Evolutionary conservation across 352 stramenopile species (phyloP).

Genomic region (Phytophthora pistaciae): DNA sequence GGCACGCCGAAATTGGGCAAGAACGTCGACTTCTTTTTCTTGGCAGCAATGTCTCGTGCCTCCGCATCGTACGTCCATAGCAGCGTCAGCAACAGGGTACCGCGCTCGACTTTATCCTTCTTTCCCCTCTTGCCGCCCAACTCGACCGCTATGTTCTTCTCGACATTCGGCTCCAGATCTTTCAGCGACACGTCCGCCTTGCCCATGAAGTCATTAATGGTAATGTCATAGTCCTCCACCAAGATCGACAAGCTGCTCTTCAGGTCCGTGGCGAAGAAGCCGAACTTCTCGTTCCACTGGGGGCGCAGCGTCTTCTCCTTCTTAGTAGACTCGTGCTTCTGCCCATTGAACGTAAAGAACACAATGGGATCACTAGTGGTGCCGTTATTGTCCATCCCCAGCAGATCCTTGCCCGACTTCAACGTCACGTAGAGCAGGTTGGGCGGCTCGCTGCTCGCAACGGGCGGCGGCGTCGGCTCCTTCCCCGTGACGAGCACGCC

Average conservation of each 20-base stretch:
- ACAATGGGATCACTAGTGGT: conserved; percentile 90
- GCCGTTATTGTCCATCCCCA: conserved; percentile 88
- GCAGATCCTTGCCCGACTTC: conserved; percentile 78
- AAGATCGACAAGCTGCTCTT: conserved; percentile 62
- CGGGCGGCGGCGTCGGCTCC: conserved; percentile 28
- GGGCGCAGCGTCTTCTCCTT: conserved; percentile 78
- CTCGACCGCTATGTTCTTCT: conserved; percentile 66
- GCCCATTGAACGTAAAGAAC: conserved; percentile 75
- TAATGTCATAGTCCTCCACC: conserved; percentile 80
- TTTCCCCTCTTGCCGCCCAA: conserved; percentile 68
- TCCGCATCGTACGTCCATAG: conserved; percentile 68
- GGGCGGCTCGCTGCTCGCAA: conserved; percentile 40
- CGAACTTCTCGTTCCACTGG: conserved; percentile 87
- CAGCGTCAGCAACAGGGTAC: conserved; percentile 57
- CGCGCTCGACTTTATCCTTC: conserved; percentile 76
- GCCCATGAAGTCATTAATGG: conserved; percentile 87
- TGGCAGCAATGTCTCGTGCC: conserved; percentile 63
- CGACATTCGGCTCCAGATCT: conserved; percentile 61
- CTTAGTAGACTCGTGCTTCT: conserved; percentile 83
- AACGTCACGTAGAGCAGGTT: conserved; percentile 82
- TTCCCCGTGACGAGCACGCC: conserved; percentile 30
- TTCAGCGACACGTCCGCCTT: conserved; percentile 62
- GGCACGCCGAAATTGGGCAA: conserved; percentile 64
- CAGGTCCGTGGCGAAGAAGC: conserved; percentile 69
- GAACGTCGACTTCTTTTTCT: conserved; percentile 79